Base-by-base conservation (phyloP, 768 basidiomycete genomes). In the Suillus ampliporus region DNA sequence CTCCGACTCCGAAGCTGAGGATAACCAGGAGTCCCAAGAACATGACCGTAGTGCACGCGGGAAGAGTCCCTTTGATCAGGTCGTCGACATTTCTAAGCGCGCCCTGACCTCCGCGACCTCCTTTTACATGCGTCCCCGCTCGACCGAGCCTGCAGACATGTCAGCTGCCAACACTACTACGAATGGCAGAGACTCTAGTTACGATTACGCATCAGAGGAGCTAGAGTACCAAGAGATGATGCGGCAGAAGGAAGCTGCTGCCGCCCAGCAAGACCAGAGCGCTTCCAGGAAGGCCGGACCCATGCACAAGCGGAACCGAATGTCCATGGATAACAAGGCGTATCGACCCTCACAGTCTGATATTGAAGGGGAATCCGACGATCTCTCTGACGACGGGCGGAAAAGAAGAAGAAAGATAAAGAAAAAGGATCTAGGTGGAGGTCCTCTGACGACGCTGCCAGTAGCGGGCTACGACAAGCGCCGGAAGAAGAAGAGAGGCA, bases 161-260 rank as follows among this genome's bases (percentile, higher is more conserved):
- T 69, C 74, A 40, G 78, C 82, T 31, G 74, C 77, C 28, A 56
- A 56, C 14, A 56, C 53, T 19, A 80, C 81, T 50, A 76, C 78
- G 40, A 76, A 71, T 61, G 75, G 67, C 68, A 73, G 75, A 58
- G 74, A 77, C 47, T 77, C 80, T 17, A 91, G 89, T 66, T 93
- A 94, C 72, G 91, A 91, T 73, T 95, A 94, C 70, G 83, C 85
- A 10, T 86, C 83, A 6, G 92, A 95, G 70, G 91, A 95, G 69
- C 81, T 83, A 28, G 86, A 89, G 31, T 89, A 80, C 66, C 82
- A 86, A 63, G 76, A 74, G 26, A 63, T 70, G 48, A 73, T 75
- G 35, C 69, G 61, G 52, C 75, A 75, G 44, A 28, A 50, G 23
- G 58, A 64, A 54, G 50, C 67, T 67, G 68, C 68, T 9, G n/a